Evolutionary conservation across 1,284 basidiomycete species (phyloP), one percentile per base, ranked within the genome.

Genomic region (Fomitiporia mediterranea): DNA sequence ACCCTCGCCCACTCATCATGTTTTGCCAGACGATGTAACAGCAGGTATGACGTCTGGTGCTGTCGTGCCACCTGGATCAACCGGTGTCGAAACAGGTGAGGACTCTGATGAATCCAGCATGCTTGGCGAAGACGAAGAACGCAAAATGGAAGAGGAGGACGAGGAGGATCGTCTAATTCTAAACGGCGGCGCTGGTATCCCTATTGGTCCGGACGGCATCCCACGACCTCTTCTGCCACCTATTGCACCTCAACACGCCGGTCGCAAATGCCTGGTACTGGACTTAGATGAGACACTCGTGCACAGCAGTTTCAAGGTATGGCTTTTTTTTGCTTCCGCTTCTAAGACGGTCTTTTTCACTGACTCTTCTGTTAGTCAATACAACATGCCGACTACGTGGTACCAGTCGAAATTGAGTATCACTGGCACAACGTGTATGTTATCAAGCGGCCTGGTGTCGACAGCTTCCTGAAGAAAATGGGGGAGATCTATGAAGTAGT

Each of bases 391-490:
- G 97, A 99, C 74, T 99, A 95, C 70, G 91, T 99, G 60, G 96
- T 99, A 0, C 97, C 97, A 0, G 96, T 99, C 47, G 97, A 99
- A 73, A 99, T 99, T 62, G 97, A 99, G 69, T 94, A 92, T 61
- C 87, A 96, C 65, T 92, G 90, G 78, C 96, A 99, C 71, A 98
- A 98, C 66, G 94, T 99, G 60, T 98, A 99, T 72, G 97, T 99
- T 40, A 94, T 99, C 72, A 99, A 99, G 74, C 86, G 96, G 47
- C 96, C 96, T 2, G 96, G 96, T 6, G 97, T 99, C 25, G 96
- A 99, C 73, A 88, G 87, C 67, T 99, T 99, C 72, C 75, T 99
- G 72, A 90, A 91, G 71, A 87, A 84, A 70, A 99, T 99, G 97
- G 96, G 97, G 40, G 91, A 97, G 71, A 84, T 98, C 51, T 99